Conservation (phyloP, 768 basidiomycete species). For the Agaricus blazei region DNA sequence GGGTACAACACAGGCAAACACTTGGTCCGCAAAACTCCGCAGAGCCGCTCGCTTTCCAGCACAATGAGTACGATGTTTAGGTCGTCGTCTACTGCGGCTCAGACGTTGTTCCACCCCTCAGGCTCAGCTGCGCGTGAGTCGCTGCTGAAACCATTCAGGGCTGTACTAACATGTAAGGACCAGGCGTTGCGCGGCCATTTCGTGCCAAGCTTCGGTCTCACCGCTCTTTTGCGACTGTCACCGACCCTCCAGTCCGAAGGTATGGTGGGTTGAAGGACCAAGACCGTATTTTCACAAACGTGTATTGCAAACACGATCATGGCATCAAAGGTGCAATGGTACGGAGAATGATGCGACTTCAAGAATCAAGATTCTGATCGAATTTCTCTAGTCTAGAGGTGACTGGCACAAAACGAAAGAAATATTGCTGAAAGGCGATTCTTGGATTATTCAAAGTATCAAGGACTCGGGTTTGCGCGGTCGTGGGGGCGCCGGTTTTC, state of each 20-base stretch:
- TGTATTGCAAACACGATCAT: constrained; percentile 83
- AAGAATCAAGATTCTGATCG: background rate
- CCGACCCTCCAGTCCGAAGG: constrained; percentile 80
- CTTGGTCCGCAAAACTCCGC: constrained; percentile 25
- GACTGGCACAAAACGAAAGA: constrained; percentile 99
- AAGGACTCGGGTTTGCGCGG: constrained; percentile 96
- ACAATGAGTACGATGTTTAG: constrained; percentile 31
- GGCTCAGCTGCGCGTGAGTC: constrained; percentile 23
- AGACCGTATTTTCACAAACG: constrained; percentile 91
- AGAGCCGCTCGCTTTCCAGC: constrained; percentile 14
- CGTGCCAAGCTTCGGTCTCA: constrained; percentile 30
- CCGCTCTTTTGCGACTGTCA: constrained; percentile 65
- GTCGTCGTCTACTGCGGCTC: constrained; percentile 31
- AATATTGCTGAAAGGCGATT: constrained; percentile 90
- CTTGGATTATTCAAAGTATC: constrained; percentile 94
- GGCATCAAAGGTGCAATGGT: constrained; percentile 91
- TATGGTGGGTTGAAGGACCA: constrained; percentile 96
- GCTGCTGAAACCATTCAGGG: background rate
- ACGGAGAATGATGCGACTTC: constrained; percentile 17
- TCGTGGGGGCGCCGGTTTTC: constrained; percentile 95
- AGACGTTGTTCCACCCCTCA: constrained; percentile 27
- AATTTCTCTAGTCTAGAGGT: constrained; percentile 65
- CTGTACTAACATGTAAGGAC: background rate
- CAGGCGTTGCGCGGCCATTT: constrained; percentile 24
- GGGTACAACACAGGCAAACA: background rate